These are phyloP conservation scores for Thielaviopsis populi DNA, from an alignment of 2,329 filamentous ascomycete genomes.

Conservation along the genomic window DNA sequence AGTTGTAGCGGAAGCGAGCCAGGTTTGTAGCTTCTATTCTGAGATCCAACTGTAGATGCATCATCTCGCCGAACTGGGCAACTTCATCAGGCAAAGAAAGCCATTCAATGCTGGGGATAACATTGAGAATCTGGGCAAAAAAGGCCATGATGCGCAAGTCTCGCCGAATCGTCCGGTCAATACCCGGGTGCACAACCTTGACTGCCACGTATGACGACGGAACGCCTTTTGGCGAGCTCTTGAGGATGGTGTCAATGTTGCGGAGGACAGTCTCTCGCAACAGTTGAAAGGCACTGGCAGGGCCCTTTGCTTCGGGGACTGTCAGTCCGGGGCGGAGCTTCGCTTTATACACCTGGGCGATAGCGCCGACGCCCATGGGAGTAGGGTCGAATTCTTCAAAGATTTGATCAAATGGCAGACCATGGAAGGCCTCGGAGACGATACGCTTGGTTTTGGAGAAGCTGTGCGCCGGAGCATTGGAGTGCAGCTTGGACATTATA, in stretches of 20 bases:
- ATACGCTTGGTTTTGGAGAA: conserved; percentile 64
- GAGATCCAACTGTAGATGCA: conserved; percentile 90
- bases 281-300: conserved; percentile 16
- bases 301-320: conserved; percentile 23
- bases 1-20: conserved; percentile 74
- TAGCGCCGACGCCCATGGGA: conserved; percentile 84
- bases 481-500: conserved; percentile 89
- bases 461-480: conserved; percentile 83
- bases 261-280: conserved; percentile 41
- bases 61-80: conserved; percentile 90
- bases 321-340: conserved; percentile 67
- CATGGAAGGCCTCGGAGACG: conserved; percentile 68
- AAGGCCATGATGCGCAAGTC: conserved; percentile 89
- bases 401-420: conserved; percentile 69
- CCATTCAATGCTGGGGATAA: conserved; percentile 92
- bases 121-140: conserved; percentile 72
- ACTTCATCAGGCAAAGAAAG: conserved; percentile 92
- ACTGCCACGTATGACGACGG: conserved; percentile 88
- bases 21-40: conserved; percentile 90
- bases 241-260: conserved; percentile 74
- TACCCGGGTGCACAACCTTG: conserved; percentile 85
- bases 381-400: conserved; percentile 90
- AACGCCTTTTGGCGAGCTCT: conserved; percentile 69
- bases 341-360: conserved; percentile 94
- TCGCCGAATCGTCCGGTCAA: conserved; percentile 78